Base-by-base conservation (phyloP, 202 grass and related monocot species). In the Schoenoplectus tabernaemontani region DNA sequence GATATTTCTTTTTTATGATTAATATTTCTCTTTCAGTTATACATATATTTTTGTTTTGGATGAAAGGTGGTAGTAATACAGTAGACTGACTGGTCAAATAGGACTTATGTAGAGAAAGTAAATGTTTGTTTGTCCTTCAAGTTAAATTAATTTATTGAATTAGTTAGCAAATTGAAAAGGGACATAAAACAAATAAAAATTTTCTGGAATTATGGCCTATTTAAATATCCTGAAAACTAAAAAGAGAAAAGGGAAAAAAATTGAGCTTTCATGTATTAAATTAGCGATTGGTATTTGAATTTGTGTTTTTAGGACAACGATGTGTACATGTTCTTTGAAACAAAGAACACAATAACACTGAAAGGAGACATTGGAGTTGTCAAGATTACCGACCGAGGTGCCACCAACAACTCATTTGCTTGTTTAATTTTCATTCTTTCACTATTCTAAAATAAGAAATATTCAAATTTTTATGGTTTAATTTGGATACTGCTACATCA, bases 351-450 rank as follows among this genome's bases (percentile, higher is more conserved):
- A 39, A 78, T 81, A 56, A 84, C 85, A 57, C 83, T 89, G 88
- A 87, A 91, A 89, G 96, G 96, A 32, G 91, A 95, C 81, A 99
- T 99, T 88, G 92, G 83, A 82, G 96, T 95, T 86, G 90, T 91
- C 64, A 95, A 85, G 91, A 99, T 92, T 84, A 23, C 69, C 0
- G 86, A 99, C 86, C 90, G 88, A 86, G 96, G 96, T 72, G 88
- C 88, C 79, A 93, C 96, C 16, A 28, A 28, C 28, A 28, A 28
- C 28, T 28, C 28, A 28, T 28, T 28, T 28, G 28, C 28, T 1
- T 28, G 28, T 28, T 0, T 28, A 28, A 28, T 28, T 28, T 28
- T 28, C 28, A 28, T 28, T 28, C 28, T 28, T 28, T 28, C 28
- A 28, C 28, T 28, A 28, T 28, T 1, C 28, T 28, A 28, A 28